phyloP scores from a whole-genome alignment of 2,329 filamentous ascomycete genomes.

The Aureobasidium melanogenum region DNA sequence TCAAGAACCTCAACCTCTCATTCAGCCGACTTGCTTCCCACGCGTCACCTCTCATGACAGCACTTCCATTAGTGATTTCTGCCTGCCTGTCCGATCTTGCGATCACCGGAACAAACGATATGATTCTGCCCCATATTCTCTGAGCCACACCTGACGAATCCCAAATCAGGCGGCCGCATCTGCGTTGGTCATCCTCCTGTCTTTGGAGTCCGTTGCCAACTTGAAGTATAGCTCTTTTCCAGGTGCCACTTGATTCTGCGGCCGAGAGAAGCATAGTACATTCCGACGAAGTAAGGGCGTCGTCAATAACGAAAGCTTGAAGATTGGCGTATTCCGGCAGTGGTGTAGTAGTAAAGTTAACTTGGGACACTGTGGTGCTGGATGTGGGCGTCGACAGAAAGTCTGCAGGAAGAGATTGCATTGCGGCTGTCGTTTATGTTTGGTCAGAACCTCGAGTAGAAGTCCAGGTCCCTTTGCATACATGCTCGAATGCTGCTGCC shows the following conservation, averaged over 20 bases:
- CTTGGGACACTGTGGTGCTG: conserved; percentile 34
- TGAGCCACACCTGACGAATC: conserved; percentile 43
- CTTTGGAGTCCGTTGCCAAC: conserved; percentile 53
- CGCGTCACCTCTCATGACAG: conserved; percentile 33
- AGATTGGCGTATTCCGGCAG: conserved; percentile 45
- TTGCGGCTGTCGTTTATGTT: neutral
- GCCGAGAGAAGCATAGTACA: conserved; percentile 49
- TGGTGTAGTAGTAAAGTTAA: conserved; percentile 46
- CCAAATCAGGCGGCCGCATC: conserved; percentile 71
- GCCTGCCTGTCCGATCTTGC: conserved; percentile 27
- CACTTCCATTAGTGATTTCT: conserved; percentile 33
- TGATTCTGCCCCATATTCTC: neutral
- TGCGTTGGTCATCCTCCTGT: conserved; percentile 49
- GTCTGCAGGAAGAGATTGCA: neutral
- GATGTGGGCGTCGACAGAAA: neutral
- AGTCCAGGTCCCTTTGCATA: neutral
- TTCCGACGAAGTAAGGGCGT: conserved; percentile 54
- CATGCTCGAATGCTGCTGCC: neutral
- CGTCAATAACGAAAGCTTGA: conserved; percentile 56
- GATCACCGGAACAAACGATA: conserved; percentile 32
- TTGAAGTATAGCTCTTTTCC: conserved; percentile 63
- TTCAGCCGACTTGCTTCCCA: conserved; percentile 49
- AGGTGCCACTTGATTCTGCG: conserved; percentile 42
- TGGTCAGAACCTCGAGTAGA: neutral
- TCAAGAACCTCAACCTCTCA: conserved; percentile 65